phyloP scores from a whole-genome alignment of 805 yeast genomes.

The Nakazawaea sp. region DNA sequence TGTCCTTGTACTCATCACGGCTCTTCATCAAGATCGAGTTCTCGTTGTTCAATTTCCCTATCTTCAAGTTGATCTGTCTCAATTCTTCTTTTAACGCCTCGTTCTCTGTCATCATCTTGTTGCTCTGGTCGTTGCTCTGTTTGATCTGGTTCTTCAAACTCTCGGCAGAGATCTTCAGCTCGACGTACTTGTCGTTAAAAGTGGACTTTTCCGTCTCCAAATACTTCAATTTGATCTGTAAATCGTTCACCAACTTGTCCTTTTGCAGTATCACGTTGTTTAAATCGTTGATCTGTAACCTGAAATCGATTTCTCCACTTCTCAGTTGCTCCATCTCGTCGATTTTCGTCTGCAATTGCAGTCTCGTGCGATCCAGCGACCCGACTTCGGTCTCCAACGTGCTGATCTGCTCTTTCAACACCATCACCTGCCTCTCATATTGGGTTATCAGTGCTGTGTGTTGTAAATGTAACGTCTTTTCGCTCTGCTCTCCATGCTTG shows the following conservation, averaged over 20 bases:
- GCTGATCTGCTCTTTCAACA: slow-evolving; percentile 5
- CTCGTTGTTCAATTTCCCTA: slow-evolving; percentile 34
- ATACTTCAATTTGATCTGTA: slow-evolving; percentile 26
- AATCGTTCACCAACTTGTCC: slow-evolving; percentile 32
- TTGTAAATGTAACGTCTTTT: slow-evolving; percentile 23
- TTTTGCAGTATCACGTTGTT: slow-evolving; percentile 38
- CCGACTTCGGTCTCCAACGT: slow-evolving; percentile 23
- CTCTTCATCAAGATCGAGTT: slow-evolving; percentile 33
- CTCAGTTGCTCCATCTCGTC: slow-evolving; percentile 13
- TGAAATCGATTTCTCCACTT: slow-evolving; percentile 35
- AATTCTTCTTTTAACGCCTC: slow-evolving; percentile 28
- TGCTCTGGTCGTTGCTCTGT: slow-evolving; percentile 29
- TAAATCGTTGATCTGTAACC: slow-evolving; percentile 40
- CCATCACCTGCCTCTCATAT: slow-evolving; percentile 19
- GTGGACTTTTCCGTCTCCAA: slow-evolving; percentile 32
- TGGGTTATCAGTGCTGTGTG: slow-evolving; percentile 27
- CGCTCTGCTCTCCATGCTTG: slow-evolving; percentile 7
- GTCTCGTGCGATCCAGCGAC: slow-evolving; percentile 30
- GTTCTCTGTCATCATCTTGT: slow-evolving; percentile 32
- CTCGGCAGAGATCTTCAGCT: slow-evolving; percentile 32
- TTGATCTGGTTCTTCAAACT: slow-evolving; percentile 31
- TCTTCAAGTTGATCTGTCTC: slow-evolving; percentile 27
- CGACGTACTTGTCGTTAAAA: slow-evolving; percentile 29
- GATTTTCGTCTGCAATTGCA: slow-evolving; percentile 12
- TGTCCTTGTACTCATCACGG: slow-evolving; percentile 31